A percentile compares a stretch with the other conserved stretches of the same genome.
Evolutionary conservation across 2,329 filamentous ascomycete species (phyloP).

Genomic region (Sporothrix euskadiensis): DNA sequence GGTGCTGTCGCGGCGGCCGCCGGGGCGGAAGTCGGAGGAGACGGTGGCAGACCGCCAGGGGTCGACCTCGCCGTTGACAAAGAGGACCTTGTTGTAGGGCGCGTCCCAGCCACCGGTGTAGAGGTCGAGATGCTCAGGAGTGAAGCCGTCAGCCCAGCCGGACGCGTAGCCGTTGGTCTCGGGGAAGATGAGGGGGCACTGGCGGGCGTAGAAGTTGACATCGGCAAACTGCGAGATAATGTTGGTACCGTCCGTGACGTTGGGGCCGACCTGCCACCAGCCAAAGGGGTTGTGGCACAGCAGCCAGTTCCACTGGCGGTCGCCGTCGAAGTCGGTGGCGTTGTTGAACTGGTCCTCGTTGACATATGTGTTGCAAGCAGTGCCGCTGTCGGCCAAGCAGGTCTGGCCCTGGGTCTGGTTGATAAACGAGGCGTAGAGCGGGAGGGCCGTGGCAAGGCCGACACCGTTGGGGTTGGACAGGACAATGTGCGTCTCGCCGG

Average conservation of each 20-base stretch:
- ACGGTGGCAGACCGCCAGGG: slow-evolving; percentile 46
- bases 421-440: slow-evolving; percentile 53
- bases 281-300: slow-evolving; percentile 50
- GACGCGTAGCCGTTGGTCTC: slow-evolving; percentile 37
- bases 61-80: slow-evolving; percentile 46
- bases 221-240: slow-evolving; percentile 43
- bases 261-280: slow-evolving; percentile 48
- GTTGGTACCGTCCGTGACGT: slow-evolving; percentile 41
- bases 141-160: slow-evolving; percentile 41
- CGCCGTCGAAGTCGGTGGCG: slow-evolving; percentile 41
- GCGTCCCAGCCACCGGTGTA: slow-evolving; percentile 48
- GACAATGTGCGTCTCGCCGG: slow-evolving; percentile 37
- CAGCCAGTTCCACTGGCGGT: slow-evolving; percentile 59
- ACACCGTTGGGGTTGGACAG: slow-evolving; percentile 45
- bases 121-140: slow-evolving; percentile 41
- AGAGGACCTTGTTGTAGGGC: slow-evolving; percentile 42
- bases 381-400: slow-evolving; percentile 46
- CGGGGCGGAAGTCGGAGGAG: slow-evolving; percentile 42
- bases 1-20: slow-evolving; percentile 41
- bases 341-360: slow-evolving; percentile 43
- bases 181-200: slow-evolving; percentile 52
- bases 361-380: slow-evolving; percentile 42
- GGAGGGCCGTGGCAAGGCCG: slow-evolving; percentile 51
- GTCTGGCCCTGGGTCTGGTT: slow-evolving; percentile 47
- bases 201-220: slow-evolving; percentile 43